Conservation (phyloP, 352 stramenopile species). For the Pythium oligandrum region DNA sequence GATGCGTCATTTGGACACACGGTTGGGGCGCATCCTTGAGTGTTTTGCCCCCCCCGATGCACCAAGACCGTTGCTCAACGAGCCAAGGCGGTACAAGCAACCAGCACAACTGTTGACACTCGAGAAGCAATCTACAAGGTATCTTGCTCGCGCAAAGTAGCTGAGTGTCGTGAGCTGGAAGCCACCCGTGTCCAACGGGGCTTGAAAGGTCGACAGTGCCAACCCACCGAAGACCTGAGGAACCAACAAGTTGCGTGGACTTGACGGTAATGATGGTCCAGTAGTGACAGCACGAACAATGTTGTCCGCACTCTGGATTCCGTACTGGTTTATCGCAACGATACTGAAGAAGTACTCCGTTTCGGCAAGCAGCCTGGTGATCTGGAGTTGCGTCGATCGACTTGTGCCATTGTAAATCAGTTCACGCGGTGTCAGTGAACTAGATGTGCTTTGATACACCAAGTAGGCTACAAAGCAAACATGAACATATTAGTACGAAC, state of each 20-base stretch:
- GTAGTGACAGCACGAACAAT: slow-evolving; percentile 14
- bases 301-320: slow-evolving; percentile 19
- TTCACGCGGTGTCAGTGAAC: slow-evolving; percentile 14
- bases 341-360: slow-evolving; percentile 32
- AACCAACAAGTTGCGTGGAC: slow-evolving; percentile 15
- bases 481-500: no score
- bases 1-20: slow-evolving; percentile 7
- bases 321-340: slow-evolving; percentile 42
- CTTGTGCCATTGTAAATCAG: slow-evolving; percentile 24
- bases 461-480: no score
- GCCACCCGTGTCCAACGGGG: slow-evolving; percentile 26
- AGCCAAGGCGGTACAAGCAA: slow-evolving; percentile 16
- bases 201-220: slow-evolving; percentile 19
- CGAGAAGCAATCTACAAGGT: slow-evolving; percentile 23
- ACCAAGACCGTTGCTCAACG: no score
- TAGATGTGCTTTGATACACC: not conserved
- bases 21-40: not conserved
- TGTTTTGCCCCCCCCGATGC: not conserved
- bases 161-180: slow-evolving; percentile 10
- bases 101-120: slow-evolving; percentile 10
- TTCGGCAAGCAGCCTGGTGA: slow-evolving; percentile 18
- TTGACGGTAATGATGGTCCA: slow-evolving; percentile 13
- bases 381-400: slow-evolving; percentile 10
- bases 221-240: slow-evolving; percentile 22
- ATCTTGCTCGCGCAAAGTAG: slow-evolving; percentile 21